Evolutionary conservation across 768 basidiomycete genomes (phyloP).

Genomic region (Leccinum subgranulosum): DNA sequence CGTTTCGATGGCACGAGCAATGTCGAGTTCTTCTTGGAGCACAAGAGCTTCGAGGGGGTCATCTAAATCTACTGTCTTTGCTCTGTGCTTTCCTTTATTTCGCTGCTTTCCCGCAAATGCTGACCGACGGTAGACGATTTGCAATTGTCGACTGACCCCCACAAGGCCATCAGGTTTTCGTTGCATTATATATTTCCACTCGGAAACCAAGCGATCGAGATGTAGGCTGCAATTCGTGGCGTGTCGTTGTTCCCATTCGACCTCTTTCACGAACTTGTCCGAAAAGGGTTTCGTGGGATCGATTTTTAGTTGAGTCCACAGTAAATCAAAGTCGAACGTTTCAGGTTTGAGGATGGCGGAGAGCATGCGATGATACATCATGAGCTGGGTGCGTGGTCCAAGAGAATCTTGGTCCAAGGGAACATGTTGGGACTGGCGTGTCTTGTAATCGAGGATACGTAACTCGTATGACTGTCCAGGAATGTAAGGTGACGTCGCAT

Average conservation of each 20-base stretch:
- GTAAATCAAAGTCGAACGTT: slow-evolving; percentile 45
- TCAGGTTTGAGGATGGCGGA: slow-evolving; percentile 43
- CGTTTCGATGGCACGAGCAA: slow-evolving; percentile 45
- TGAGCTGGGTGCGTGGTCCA: slow-evolving; percentile 65
- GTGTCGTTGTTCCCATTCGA: slow-evolving; percentile 18
- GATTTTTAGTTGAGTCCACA: slow-evolving; percentile 51
- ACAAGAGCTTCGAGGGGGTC: slow-evolving; percentile 15
- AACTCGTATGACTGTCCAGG: slow-evolving; percentile 30
- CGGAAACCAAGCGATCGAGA: slow-evolving; percentile 30
- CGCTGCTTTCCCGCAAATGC: neutral
- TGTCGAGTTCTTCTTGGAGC: slow-evolving; percentile 38
- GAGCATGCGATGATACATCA: slow-evolving; percentile 73
- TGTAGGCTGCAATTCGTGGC: slow-evolving; percentile 17
- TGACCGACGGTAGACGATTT: slow-evolving; percentile 39
- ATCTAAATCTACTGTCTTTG: slow-evolving; percentile 5
- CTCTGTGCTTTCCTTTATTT: slow-evolving; percentile 1
- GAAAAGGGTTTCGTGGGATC: slow-evolving; percentile 48
- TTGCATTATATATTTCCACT: slow-evolving; percentile 31
- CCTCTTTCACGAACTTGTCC: slow-evolving; percentile 39
- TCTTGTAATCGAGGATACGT: slow-evolving; percentile 67
- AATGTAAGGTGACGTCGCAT: neutral
- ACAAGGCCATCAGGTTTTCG: slow-evolving; percentile 20
- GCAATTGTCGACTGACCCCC: slow-evolving; percentile 35
- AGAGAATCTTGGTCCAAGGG: slow-evolving; percentile 59
- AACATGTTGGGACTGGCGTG: slow-evolving; percentile 46